phyloP scores from a whole-genome alignment of 257 asterid species.

The Lantana camara region DNA sequence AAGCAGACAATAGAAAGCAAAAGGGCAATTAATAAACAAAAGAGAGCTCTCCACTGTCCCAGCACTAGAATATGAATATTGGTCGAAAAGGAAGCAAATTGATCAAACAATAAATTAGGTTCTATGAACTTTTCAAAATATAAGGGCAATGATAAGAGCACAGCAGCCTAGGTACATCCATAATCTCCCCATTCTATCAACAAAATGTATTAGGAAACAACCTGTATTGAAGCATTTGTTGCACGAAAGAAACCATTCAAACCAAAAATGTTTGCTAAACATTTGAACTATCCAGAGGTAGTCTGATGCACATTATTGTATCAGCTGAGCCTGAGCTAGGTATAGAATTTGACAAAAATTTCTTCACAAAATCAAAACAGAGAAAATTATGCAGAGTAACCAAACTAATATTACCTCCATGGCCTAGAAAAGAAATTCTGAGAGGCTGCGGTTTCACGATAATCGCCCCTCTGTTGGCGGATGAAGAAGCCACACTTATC shows the following conservation, averaged over 20 bases:
- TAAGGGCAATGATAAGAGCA: too few species aligned
- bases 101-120: neutral
- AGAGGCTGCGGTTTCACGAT: conserved; percentile 39
- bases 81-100: conserved; percentile 5
- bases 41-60: conserved; percentile 7
- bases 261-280: neutral
- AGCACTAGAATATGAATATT: conserved; percentile 4
- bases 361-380: neutral
- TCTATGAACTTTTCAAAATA: neutral
- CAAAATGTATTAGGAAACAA: neutral
- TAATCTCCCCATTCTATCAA: neutral
- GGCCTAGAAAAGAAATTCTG: conserved; percentile 64
- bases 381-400: conserved; percentile 1
- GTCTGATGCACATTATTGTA: neutral
- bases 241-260: neutral
- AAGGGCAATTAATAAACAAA: neutral
- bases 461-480: conserved; percentile 43
- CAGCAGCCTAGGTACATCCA: neutral
- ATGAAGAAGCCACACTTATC: conserved; percentile 52
- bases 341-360: conserved; percentile 3
- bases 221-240: neutral
- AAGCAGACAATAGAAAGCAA: conserved; percentile 2
- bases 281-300: neutral
- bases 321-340: too few species aligned
- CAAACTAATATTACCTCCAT: conserved; percentile 63